phyloP scores from a whole-genome alignment of 306 rosid species.

The Abrus pulchellus region DNA sequence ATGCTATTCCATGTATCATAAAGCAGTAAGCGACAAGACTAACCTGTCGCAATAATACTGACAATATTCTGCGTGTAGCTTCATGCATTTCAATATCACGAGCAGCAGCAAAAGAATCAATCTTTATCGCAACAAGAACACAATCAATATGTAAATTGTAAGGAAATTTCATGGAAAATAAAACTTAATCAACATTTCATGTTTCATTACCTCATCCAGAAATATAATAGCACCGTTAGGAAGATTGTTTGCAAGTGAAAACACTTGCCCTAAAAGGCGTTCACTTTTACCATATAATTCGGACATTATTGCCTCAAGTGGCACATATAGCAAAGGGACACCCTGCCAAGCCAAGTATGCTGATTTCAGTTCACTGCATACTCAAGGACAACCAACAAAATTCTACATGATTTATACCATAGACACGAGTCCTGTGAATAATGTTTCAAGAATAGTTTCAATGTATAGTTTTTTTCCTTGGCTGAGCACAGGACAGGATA shows the following conservation, averaged over 20 bases:
- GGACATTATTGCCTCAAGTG: slow-evolving; percentile 87
- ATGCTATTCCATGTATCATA: slow-evolving; percentile 14
- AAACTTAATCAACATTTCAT: slow-evolving; percentile 28
- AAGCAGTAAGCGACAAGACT: slow-evolving; percentile 36
- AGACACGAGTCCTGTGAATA: background rate
- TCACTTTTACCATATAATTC: slow-evolving; percentile 95
- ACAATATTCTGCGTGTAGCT: slow-evolving; percentile 88
- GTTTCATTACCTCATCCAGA: slow-evolving; percentile 78
- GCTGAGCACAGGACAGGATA: slow-evolving; percentile 4
- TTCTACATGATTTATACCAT: slow-evolving; percentile 13
- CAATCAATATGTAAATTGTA: slow-evolving; percentile 7
- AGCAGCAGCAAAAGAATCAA: slow-evolving; percentile 85
- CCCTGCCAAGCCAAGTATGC: slow-evolving; percentile 66
- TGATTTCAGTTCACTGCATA: slow-evolving; percentile 41
- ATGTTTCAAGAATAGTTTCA: background rate
- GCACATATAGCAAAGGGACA: slow-evolving; percentile 83
- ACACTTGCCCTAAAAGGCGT: slow-evolving; percentile 79
- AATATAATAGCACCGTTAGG: slow-evolving; percentile 87
- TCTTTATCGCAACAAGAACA: slow-evolving; percentile 51
- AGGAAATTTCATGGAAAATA: slow-evolving; percentile 20
- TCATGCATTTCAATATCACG: slow-evolving; percentile 91
- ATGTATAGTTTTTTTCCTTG: background rate
- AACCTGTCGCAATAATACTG: slow-evolving; percentile 66
- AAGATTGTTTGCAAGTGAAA: slow-evolving; percentile 81
- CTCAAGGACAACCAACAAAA: background rate